phyloP scores from a whole-genome alignment of 495 filamentous ascomycete species.

The Xanthoparmelia taractica region DNA sequence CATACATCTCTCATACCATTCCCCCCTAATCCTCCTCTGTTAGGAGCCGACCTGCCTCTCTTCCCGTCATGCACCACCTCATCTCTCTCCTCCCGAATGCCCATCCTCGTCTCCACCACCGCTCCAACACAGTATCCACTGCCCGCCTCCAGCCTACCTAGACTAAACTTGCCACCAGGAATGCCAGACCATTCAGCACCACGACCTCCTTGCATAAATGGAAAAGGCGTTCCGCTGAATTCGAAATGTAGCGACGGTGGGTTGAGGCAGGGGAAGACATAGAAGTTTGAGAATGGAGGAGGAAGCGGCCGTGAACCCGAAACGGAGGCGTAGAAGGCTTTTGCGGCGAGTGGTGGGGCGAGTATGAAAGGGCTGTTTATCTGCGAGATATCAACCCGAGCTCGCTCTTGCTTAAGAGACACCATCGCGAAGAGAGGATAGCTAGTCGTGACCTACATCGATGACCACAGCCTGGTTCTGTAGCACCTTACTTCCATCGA shows the following conservation, averaged over 20 bases:
- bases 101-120: conserved; percentile 33
- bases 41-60: conserved; percentile 8
- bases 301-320: conserved; percentile 29
- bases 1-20: conserved; percentile 34
- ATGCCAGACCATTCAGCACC: conserved; percentile 22
- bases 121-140: conserved; percentile 34
- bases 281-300: conserved; percentile 29
- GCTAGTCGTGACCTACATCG: conserved; percentile 22
- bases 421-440: not conserved
- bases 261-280: conserved; percentile 33
- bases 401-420: not conserved
- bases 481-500: conserved; percentile 25
- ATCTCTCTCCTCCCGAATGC: conserved; percentile 26
- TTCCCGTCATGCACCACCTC: conserved; percentile 20
- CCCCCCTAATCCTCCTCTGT: conserved; percentile 23
- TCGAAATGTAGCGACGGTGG: conserved; percentile 30
- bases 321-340: conserved; percentile 32
- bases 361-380: conserved; percentile 34
- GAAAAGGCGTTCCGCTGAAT: conserved; percentile 26
- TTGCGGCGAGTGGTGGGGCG: conserved; percentile 31
- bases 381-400: conserved; percentile 8
- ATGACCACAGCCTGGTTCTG: conserved; percentile 32
- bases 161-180: conserved; percentile 31
- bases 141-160: conserved; percentile 28
- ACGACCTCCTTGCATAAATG: conserved; percentile 26